Base-by-base conservation (phyloP, 495 filamentous ascomycete genomes). In the Pseudevernia furfuracea region DNA sequence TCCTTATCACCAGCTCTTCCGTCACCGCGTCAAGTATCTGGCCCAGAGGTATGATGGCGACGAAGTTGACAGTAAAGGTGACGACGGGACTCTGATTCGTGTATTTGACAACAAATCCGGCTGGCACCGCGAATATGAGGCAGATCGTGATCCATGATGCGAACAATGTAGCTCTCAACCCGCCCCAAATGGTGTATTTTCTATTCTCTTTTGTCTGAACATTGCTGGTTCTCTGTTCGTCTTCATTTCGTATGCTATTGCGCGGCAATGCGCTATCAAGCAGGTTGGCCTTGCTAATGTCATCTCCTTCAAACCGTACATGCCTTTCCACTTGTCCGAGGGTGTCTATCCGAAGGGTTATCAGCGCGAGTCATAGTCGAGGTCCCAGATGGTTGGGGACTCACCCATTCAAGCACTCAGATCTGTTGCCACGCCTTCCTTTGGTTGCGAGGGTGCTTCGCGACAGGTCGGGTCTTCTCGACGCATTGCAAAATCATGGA, bases 31-130 rank as follows among this genome's bases (percentile, higher is more conserved):
- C 61, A 30, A 63, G 46, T 32, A 63, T 23, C 14, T 41, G 43
- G 30, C 32, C 61, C 12, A 59, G 43, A 30, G 67, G 67, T 37
- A 63, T n/a, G n/a, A 68, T 63, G 7, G 67, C 67, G 17, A 70
- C 37, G 46, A 70, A 69, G 32, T 69, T 67, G 53, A 68, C 55
- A 10, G 30, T 41, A 41, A 68, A 69, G 10, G 48, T 61, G 21
- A 46, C 44, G n/a, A 55, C 49, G 4, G 63, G 44, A 58, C 39
- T 60, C 21, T 55, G 25, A 64, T 64, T 32, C 9, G 67, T 60
- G 48, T 70, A 69, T 21, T 68, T 39, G 14, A 70, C 66, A 1
- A 56, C 66, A 46, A 70, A 70, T 2, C 69, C 69, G 43, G 60
- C 60, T 15, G 62, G 60, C 14, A 68, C 52, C 10, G 66, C 39